Base-by-base conservation (phyloP, 2,329 filamentous ascomycete genomes). In the Dactylonectria estremocensis region DNA sequence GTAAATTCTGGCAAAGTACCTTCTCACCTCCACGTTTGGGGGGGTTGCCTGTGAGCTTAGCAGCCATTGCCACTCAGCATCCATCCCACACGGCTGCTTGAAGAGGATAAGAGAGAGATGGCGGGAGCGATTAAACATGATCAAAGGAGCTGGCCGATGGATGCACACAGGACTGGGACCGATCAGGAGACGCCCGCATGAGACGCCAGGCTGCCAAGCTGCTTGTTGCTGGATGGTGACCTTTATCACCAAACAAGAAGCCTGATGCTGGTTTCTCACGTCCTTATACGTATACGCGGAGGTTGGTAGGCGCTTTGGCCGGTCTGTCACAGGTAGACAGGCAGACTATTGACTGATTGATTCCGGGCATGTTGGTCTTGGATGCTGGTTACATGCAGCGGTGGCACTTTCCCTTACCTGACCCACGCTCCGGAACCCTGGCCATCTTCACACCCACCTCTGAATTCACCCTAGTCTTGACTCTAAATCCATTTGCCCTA, bases 371-470 rank as follows among this genome's bases (percentile, higher is more conserved):
- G 24, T 28, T 28, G 24, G 24, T 16, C 48, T 50, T 22, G 16
- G 45, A 22, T 46, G 18, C n/a, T n/a, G 31, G 50, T 20, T n/a
- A 18, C 31, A 24, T 10, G 8, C 9, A 52, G 8, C 50, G 10
- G 50, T 35, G 28, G 50, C 14, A 22, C 31, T 53, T 52, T 52
- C n/a, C 50, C 50, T 37, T 53, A 35, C 50, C 50, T 53, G 50
- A 53, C 50, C 50, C 50, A 53, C 50, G 50, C 50, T 33, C 50
- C 31, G 50, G 50, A n/a, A 20, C 50, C 31, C 24, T 10, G 50
- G 50, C 49, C 49, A 33, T 52, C 31, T 35, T 52, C 49, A 24
- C 49, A 52, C 49, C 49, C 49, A 52, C 28, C 49, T 52, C 49
- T 33, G 24, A 28, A 8, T 16, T n/a, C 28, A 24, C 28, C 49